phyloP scores from a whole-genome alignment of 192 early-diverging fungal genomes.

The Umbelopsis isabellina region DNA sequence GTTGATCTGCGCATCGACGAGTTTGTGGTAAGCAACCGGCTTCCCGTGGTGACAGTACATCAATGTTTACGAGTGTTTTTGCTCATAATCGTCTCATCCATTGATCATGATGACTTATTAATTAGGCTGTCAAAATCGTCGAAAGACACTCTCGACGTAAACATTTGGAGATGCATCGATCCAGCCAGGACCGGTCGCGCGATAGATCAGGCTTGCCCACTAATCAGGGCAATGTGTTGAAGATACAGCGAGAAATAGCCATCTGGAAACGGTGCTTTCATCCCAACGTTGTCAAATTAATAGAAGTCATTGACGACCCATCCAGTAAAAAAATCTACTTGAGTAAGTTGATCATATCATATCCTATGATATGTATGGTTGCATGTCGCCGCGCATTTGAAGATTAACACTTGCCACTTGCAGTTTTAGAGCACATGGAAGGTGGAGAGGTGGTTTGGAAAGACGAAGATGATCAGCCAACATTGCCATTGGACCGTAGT shows the following conservation, averaged over 20 bases:
- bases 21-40: constrained; percentile 61
- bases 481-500: constrained; percentile 63
- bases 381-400: not conserved
- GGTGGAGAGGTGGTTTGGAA: constrained; percentile 96
- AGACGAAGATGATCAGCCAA: constrained; percentile 65
- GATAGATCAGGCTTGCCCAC: constrained; percentile 29
- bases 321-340: constrained; percentile 90
- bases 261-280: constrained; percentile 97
- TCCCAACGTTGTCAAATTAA: constrained; percentile 87
- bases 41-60: no score
- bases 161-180: constrained; percentile 39
- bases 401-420: not conserved
- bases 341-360: constrained; percentile 40
- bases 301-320: constrained; percentile 96
- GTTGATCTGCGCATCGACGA: constrained; percentile 78
- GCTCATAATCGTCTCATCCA: not conserved
- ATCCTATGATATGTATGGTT: constrained; percentile 10
- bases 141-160: constrained; percentile 64
- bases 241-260: constrained; percentile 93
- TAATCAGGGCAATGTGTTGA: constrained; percentile 64
- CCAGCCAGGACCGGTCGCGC: constrained; percentile 25
- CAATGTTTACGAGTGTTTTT: no score
- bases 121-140: constrained; percentile 73
- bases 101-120: not conserved
- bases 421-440: constrained; percentile 83